Evolutionary conservation across 2,329 filamentous ascomycete genomes (phyloP), one percentile per base, ranked within the genome.

Genomic region (Diaporthe vaccinii): DNA sequence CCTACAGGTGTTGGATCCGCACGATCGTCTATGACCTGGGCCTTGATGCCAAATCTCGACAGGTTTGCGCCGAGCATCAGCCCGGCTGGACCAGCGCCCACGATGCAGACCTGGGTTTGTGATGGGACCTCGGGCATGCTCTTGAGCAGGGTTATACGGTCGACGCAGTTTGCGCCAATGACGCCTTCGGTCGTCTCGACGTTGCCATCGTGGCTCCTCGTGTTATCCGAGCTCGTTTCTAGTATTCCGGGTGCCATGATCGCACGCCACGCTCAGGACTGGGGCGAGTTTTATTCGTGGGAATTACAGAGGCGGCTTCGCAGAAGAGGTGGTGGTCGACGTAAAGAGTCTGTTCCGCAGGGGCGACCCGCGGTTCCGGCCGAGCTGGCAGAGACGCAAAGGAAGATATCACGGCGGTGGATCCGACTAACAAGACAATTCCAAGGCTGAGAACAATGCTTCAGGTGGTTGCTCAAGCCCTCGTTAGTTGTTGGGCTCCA

Each of bases 21-120:
- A 72, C 91, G 84, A 79, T 92, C 89, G 82, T 93, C 91, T 73
- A 92, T 84, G 69, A 92, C 85, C 31, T 85, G 85, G 5, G 88
- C 86, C 61, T 88, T 87, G 78, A 92, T 88, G 20, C 90, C 91
- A 78, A 89, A 91, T 3, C 91, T 88, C 22, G 88, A 87, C n/a
- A 93, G 84, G 76, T 85, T 86, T 78, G 84, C 82, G 69, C 85
- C 86, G 76, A 89, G 79, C 86, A 88, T 88, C 61, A 89, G 81
- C 70, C 87, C 87, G n/a, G 87, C 86, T 15, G 87, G 87, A 41
- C 87, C 87, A 70, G 87, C 87, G 77, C 87, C 87, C 68, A 89
- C 85, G 73, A 89, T 82, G 77, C 86, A 88, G 44, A 89, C 87
- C 78, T 87, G 84, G 62, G 84, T 85, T 78, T 85, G 84, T 44